A percentile compares a stretch with the other conserved stretches of the same genome.
phyloP scores from a whole-genome alignment of 2,329 filamentous ascomycete species.

The Aspergillus clavatus region DNA sequence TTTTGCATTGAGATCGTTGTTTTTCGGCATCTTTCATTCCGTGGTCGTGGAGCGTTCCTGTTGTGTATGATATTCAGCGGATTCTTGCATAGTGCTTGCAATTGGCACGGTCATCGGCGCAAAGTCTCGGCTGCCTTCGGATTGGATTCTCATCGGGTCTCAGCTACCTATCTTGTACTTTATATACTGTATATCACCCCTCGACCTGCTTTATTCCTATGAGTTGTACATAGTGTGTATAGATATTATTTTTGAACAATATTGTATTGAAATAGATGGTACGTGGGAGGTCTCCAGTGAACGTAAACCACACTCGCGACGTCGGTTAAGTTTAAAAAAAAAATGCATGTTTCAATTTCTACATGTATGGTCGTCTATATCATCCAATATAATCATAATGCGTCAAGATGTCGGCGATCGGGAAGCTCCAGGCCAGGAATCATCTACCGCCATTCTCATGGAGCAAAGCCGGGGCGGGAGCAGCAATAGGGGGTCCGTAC shows the following conservation, averaged over 20 bases:
- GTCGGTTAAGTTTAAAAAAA: neutral
- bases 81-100: neutral
- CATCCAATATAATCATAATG: neutral
- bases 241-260: neutral
- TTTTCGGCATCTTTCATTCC: neutral
- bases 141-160: neutral
- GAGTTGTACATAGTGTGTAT: slow-evolving; percentile 4
- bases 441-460: slow-evolving; percentile 21
- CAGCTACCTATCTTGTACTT: slow-evolving; percentile 7
- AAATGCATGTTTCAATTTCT: neutral
- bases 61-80: neutral
- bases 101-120: neutral
- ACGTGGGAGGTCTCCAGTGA: no score
- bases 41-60: neutral
- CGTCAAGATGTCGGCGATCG: neutral
- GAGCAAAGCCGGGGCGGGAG: slow-evolving; percentile 15
- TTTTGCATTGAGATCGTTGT: neutral
- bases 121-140: neutral
- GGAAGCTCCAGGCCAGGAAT: neutral
- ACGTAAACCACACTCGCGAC: neutral
- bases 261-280: neutral
- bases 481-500: slow-evolving; percentile 18
- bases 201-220: neutral
- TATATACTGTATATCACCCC: slow-evolving; percentile 10
- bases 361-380: neutral